Evolutionary conservation across 73 alveolate genomes (phyloP), one percentile per base, ranked within the genome.

Genomic region (Tetrahymena borealis): DNA sequence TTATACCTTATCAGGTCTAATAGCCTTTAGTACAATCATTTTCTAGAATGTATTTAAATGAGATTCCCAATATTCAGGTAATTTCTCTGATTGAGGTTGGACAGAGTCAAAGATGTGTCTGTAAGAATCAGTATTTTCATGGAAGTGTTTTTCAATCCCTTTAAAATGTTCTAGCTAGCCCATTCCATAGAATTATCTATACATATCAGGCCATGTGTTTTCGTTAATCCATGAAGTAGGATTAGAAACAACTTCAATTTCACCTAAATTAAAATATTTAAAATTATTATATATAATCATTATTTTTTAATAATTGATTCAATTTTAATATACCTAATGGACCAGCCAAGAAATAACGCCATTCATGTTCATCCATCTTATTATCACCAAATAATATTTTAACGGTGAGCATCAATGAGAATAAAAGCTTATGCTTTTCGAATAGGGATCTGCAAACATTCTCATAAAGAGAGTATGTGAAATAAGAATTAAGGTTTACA

Each of bases 371-470:
- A 78, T 96, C 98, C 94, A 97, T 94, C 94, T 90, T 78, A 36
- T 96, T 40, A 18, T 94, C 96, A 42, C 99, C 99, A 94, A 94
- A 95, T 91, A 98, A 94, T 11, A 99, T 97, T 94, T 98, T 97
- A 78, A 97, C 97, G 90, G 99, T 95, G 38, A 99, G 98, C 91
- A 99, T 98, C 95, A 99, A 99, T 78, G 99, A 98, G 98, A 98
- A 99, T 33, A 99, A 96, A 36, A 98, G 91, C 95, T 99, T 99
- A 94, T 99, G 99, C 96, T 97, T 98, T 96, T 99, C 99, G 91
- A 99, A 99, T 60, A 99, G 99, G 39, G 99, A 95, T 94, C 99
- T 94, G 95, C 99, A 99, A 10, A 99, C 98, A 93, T 99, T 98
- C 91, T 99, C 99, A 94, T 99, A 99, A 60, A 99, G 96, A 85